Percentiles rank a stretch among this genome's conserved stretches.
Evolutionary conservation across 139 green algal species (phyloP).

Genomic region (Penium margaritaceum): DNA sequence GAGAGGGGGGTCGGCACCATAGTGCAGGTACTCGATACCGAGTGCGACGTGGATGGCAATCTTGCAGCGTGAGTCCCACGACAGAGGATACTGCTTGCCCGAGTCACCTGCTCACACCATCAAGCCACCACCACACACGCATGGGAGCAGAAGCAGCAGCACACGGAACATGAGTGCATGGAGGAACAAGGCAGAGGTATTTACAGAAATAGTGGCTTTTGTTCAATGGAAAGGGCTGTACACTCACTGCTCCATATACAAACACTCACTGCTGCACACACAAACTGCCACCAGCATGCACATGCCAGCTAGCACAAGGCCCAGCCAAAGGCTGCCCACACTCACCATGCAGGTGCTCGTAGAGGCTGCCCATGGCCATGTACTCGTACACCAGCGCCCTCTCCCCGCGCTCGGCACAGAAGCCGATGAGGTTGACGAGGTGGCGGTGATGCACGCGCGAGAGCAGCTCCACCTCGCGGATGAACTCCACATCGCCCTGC

Average conservation of each 20-base stretch:
- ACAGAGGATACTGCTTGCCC: slow-evolving; percentile 16
- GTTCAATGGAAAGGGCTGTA: too few species aligned
- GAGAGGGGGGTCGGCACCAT: slow-evolving; percentile 31
- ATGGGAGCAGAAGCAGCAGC: too few species aligned
- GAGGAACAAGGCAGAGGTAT: too few species aligned
- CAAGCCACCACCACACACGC: too few species aligned
- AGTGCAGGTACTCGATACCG: slow-evolving; percentile 33
- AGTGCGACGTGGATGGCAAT: slow-evolving; percentile 32
- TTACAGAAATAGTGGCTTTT: too few species aligned
- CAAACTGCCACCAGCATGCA: too few species aligned
- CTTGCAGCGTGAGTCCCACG: slow-evolving; percentile 36
- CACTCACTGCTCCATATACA: too few species aligned
- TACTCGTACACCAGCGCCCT: slow-evolving; percentile 36
- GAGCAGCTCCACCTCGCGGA: slow-evolving; percentile 52
- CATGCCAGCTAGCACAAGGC: too few species aligned
- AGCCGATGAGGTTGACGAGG: slow-evolving; percentile 50
- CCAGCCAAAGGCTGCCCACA: too few species aligned
- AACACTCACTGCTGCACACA: too few species aligned
- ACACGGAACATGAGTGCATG: too few species aligned
- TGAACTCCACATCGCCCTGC: slow-evolving; percentile 55
- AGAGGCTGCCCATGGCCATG: slow-evolving; percentile 27
- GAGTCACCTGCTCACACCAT: too few species aligned
- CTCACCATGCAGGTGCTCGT: slow-evolving; percentile 34
- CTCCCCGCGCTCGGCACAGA: slow-evolving; percentile 48
- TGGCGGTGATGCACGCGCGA: slow-evolving; percentile 42